phyloP scores from a whole-genome alignment of 2,329 filamentous ascomycete genomes.

The Aspergillus neoniger region DNA sequence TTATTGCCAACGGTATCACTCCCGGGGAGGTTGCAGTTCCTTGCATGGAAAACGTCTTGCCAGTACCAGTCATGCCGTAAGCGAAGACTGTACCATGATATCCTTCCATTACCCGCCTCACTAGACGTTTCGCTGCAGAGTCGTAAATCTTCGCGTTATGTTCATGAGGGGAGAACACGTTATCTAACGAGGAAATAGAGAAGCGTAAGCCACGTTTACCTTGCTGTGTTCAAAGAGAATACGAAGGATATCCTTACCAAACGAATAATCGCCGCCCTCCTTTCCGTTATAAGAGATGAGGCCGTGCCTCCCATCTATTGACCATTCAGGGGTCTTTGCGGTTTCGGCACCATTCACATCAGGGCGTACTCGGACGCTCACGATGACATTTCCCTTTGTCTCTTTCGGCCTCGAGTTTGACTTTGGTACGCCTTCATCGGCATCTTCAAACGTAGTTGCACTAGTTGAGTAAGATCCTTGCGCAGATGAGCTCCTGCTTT shows the following conservation, averaged over 20 bases:
- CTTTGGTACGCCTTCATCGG: slow-evolving; percentile 56
- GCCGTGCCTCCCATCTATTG: slow-evolving; percentile 81
- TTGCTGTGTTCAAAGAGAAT: not conserved
- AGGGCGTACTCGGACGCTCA: slow-evolving; percentile 90
- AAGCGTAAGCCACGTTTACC: slow-evolving; percentile 21
- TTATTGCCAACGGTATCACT: slow-evolving; percentile 95
- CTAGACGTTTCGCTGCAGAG: slow-evolving; percentile 86
- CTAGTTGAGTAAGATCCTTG: slow-evolving; percentile 91
- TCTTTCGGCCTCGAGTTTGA: slow-evolving; percentile 56
- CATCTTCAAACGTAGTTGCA: slow-evolving; percentile 83
- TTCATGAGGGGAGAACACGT: slow-evolving; percentile 92
- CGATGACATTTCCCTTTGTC: slow-evolving; percentile 89
- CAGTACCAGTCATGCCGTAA: slow-evolving; percentile 98
- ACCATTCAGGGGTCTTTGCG: slow-evolving; percentile 75
- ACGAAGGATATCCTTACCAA: slow-evolving; percentile 63
- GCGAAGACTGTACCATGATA: slow-evolving; percentile 98
- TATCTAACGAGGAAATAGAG: slow-evolving; percentile 61
- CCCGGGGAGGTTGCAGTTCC: slow-evolving; percentile 92
- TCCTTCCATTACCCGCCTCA: slow-evolving; percentile 96
- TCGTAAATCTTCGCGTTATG: slow-evolving; percentile 96
- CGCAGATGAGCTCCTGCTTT: slow-evolving; percentile 87
- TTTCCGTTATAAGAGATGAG: slow-evolving; percentile 82
- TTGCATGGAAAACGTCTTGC: slow-evolving; percentile 99
- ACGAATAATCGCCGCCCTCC: slow-evolving; percentile 89
- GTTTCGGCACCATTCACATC: slow-evolving; percentile 67